Conservation (phyloP, 1,284 basidiomycete genomes). For the Papiliotrema laurentii region DNA sequence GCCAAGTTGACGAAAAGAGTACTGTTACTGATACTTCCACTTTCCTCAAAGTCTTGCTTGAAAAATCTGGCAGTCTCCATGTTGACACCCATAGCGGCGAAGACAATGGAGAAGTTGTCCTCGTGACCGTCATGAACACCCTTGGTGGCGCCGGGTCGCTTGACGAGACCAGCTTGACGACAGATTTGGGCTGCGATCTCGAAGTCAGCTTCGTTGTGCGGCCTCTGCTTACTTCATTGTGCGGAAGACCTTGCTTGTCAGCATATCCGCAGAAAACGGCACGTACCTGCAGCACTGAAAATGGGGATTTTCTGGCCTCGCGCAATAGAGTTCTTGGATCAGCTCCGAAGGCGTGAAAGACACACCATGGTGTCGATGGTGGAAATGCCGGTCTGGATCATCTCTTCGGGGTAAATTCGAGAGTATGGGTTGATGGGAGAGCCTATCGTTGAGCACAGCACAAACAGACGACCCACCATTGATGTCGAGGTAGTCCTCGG, state of each 20-base stretch:
- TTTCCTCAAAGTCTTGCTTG: conserved; percentile 99
- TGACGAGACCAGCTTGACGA: conserved; percentile 96
- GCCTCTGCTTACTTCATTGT: conserved; percentile 74
- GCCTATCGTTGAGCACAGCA: conserved; percentile 56
- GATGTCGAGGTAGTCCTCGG: conserved; percentile 99
- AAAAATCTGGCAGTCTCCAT: conserved; percentile 99
- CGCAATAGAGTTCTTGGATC: conserved; percentile 79
- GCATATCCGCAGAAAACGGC: neutral
- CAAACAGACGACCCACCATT: conserved; percentile 63
- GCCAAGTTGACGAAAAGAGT: conserved; percentile 99
- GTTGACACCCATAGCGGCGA: conserved; percentile 99
- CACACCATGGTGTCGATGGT: conserved; percentile 88
- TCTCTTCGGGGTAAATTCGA: conserved; percentile 99
- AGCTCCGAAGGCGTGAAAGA: neutral
- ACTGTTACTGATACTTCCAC: conserved; percentile 94
- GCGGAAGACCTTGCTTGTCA: conserved; percentile 72
- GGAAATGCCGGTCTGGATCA: conserved; percentile 99
- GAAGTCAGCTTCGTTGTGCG: neutral
- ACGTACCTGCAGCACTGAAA: conserved; percentile 78
- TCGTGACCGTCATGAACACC: conserved; percentile 98
- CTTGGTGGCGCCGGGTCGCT: conserved; percentile 74
- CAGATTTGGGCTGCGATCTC: conserved; percentile 99
- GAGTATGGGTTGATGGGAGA: conserved; percentile 99
- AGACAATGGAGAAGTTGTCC: conserved; percentile 99
- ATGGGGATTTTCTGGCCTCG: conserved; percentile 99